Evolutionary conservation across 257 asterid genomes (phyloP).

Genomic region (Penstemon davidsonii): DNA sequence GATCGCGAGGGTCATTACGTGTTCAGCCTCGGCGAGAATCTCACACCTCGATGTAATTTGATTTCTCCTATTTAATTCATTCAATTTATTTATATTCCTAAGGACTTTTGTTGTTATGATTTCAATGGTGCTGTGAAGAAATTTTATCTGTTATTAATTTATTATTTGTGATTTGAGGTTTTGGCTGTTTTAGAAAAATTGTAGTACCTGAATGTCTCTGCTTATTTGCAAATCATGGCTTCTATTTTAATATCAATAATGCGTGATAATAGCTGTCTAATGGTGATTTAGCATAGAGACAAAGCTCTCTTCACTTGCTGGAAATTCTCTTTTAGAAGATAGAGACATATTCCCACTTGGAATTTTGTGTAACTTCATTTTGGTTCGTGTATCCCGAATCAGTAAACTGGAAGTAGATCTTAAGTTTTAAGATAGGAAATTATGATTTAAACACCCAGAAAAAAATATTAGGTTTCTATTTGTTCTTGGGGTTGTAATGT

Average conservation of each 20-base stretch:
- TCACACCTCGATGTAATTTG: conserved; percentile 71
- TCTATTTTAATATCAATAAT: not conserved
- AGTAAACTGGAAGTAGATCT: too few species aligned
- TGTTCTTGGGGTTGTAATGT: conserved; percentile 3
- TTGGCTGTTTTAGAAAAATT: conserved; percentile 8
- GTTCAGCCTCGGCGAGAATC: conserved; percentile 74
- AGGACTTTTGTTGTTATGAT: not conserved
- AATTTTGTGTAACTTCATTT: too few species aligned
- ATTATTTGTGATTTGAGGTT: not conserved
- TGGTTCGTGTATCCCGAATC: too few species aligned
- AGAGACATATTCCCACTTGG: too few species aligned
- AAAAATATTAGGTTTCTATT: too few species aligned
- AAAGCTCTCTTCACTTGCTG: too few species aligned
- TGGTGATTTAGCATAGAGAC: too few species aligned
- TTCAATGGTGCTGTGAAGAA: not conserved
- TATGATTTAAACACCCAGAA: too few species aligned
- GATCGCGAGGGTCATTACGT: conserved; percentile 77
- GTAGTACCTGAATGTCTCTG: not conserved
- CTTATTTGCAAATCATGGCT: not conserved
- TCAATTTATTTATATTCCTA: not conserved
- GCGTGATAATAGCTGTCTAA: not conserved
- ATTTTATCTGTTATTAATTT: not conserved
- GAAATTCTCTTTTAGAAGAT: too few species aligned
- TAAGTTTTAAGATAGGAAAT: too few species aligned
- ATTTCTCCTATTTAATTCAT: not conserved